These are phyloP conservation scores for Chalaropsis ovoidea DNA, from an alignment of 2,329 filamentous ascomycete species.

Conservation along the genomic window DNA sequence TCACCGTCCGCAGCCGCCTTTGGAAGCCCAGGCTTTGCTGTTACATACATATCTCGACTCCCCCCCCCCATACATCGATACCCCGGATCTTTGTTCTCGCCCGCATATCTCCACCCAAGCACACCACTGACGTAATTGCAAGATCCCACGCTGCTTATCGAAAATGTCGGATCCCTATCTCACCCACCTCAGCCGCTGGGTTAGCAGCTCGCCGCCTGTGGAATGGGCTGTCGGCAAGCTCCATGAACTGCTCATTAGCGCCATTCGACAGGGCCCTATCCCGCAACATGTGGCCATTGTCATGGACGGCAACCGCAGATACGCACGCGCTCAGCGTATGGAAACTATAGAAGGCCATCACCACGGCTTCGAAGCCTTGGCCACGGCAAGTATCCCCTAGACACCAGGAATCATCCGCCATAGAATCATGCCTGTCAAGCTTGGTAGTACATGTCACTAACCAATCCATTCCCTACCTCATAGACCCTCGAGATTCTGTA, in stretches of 20 bases:
- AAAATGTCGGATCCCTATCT: conserved; percentile 46
- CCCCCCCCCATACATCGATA: not conserved
- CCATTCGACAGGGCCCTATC: conserved; percentile 79
- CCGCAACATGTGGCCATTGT: conserved; percentile 97
- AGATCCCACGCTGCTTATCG: not conserved
- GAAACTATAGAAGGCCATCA: conserved; percentile 96
- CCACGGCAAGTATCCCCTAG: conserved; percentile 34
- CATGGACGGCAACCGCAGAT: conserved; percentile 96
- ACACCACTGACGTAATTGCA: conserved; percentile 1
- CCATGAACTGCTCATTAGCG: conserved; percentile 76
- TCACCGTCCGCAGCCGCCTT: not conserved
- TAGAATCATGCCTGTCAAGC: not conserved
- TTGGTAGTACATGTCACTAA: not conserved
- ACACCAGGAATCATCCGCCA: not conserved
- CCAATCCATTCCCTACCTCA: not conserved
- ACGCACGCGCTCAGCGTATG: conserved; percentile 80
- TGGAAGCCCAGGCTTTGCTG: not conserved
- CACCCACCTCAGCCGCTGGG: conserved; percentile 51
- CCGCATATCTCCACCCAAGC: not conserved
- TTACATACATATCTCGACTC: not conserved
- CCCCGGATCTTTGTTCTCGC: not conserved
- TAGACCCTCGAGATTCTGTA: conserved; percentile 95
- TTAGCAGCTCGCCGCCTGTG: conserved; percentile 77
- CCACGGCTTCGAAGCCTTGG: conserved; percentile 87
- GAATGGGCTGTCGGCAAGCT: conserved; percentile 77